Percentiles rank a stretch among this genome's conserved stretches.
Evolutionary conservation across 768 basidiomycete species (phyloP).

Genomic region (Suillus variegatus): DNA sequence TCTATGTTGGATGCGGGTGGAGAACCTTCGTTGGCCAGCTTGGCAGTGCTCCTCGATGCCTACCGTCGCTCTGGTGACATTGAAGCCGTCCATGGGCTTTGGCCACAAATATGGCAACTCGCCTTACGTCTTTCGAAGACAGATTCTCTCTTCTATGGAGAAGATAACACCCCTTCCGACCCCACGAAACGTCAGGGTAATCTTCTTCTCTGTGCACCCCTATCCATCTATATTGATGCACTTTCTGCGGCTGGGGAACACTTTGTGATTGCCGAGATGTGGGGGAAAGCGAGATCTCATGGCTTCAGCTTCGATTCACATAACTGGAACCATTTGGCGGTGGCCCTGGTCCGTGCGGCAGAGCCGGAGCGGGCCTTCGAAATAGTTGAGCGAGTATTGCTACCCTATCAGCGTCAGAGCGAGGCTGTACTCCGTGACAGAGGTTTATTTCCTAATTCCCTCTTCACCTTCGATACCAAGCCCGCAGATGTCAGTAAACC

Average conservation of each 20-base stretch:
- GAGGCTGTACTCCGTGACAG: conserved; percentile 19
- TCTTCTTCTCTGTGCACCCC: conserved; percentile 72
- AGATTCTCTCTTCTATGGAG: conserved; percentile 33
- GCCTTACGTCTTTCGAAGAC: conserved; percentile 45
- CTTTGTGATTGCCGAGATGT: conserved; percentile 58
- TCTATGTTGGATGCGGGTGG: conserved; percentile 56
- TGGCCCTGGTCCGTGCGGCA: conserved; percentile 77
- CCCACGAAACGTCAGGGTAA: conserved; percentile 41
- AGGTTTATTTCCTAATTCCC: conserved; percentile 38
- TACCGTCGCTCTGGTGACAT: conserved; percentile 63
- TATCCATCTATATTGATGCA: conserved; percentile 81
- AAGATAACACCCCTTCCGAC: conserved; percentile 15
- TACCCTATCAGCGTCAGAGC: conserved; percentile 51
- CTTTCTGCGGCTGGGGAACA: conserved; percentile 68
- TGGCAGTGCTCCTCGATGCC: conserved; percentile 69
- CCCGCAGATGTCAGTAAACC: conserved; percentile 25
- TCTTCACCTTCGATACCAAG: conserved; percentile 39
- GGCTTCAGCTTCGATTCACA: conserved; percentile 83
- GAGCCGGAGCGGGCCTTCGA: conserved; percentile 84
- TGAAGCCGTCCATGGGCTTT: conserved; percentile 58
- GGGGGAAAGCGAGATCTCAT: conserved; percentile 59
- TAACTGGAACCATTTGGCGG: conserved; percentile 88
- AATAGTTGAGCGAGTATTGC: conserved; percentile 73
- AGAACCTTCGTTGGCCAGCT: conserved; percentile 55
- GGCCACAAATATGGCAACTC: conserved; percentile 67